Percentiles rank a stretch among this genome's conserved stretches.
phyloP scores from a whole-genome alignment of 192 early-diverging fungal species.

The Entrophospora sp. region DNA sequence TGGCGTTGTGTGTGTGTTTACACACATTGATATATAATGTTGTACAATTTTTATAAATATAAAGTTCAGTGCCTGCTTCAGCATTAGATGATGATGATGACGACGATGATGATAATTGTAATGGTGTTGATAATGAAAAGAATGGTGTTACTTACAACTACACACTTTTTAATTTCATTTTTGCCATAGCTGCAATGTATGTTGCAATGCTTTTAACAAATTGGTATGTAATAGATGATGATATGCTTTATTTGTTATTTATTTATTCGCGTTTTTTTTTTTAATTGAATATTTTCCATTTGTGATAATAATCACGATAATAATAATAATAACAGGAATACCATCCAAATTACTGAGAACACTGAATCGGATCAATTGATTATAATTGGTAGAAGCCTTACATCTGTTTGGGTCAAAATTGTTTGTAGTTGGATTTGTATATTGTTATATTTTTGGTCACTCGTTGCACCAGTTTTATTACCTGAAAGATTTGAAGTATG shows the following conservation, averaged over 20 bases:
- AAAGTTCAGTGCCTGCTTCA: conserved; percentile 69
- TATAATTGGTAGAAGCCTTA: conserved; percentile 79
- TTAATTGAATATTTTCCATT: background rate
- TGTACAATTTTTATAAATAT: background rate
- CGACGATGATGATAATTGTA: no score
- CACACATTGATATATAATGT: no score
- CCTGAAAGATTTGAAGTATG: conserved; percentile 66
- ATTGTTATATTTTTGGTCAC: conserved; percentile 70
- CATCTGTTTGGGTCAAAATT: conserved; percentile 89
- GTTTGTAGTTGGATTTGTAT: conserved; percentile 72
- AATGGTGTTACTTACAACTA: conserved; percentile 80
- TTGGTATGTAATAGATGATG: conserved; percentile 47
- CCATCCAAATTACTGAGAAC: conserved; percentile 35
- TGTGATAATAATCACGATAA: background rate
- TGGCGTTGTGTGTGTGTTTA: no score
- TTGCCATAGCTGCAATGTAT: conserved; percentile 88
- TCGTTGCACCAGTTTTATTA: conserved; percentile 77
- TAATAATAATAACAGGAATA: conserved; percentile 26
- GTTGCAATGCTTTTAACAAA: conserved; percentile 89
- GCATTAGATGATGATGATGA: conserved; percentile 62
- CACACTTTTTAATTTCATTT: conserved; percentile 88
- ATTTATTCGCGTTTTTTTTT: background rate
- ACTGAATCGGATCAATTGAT: conserved; percentile 43
- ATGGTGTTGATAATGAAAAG: conserved; percentile 71
- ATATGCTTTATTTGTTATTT: no score